phyloP scores from a whole-genome alignment of 2,329 filamentous ascomycete species.

The Seiridium unicorne region DNA sequence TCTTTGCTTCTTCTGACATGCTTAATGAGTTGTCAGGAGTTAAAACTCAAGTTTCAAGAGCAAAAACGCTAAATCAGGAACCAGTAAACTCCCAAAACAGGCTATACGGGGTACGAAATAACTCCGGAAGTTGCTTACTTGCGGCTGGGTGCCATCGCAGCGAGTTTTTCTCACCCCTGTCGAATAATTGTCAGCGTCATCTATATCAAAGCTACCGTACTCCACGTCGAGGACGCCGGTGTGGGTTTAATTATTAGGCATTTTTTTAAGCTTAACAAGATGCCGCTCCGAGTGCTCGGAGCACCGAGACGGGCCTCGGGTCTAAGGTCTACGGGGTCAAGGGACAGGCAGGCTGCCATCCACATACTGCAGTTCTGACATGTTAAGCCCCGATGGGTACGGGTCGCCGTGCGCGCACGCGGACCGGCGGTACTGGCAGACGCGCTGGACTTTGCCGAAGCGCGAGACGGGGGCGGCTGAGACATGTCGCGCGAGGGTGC shows the following conservation, averaged over 20 bases:
- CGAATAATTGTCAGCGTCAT: background rate
- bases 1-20: too few species aligned
- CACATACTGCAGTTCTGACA: slow-evolving; percentile 7
- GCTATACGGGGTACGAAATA: too few species aligned
- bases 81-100: too few species aligned
- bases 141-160: slow-evolving; percentile 26
- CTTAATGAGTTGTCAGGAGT: too few species aligned
- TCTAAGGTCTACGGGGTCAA: background rate
- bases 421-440: background rate
- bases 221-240: too few species aligned
- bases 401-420: slow-evolving; percentile 1
- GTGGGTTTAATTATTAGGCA: too few species aligned
- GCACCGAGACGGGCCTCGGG: background rate
- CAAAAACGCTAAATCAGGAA: too few species aligned
- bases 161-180: slow-evolving; percentile 14
- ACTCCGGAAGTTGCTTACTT: too few species aligned
- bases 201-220: background rate
- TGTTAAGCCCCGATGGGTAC: slow-evolving; percentile 1
- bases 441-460: background rate
- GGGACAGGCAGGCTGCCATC: background rate
- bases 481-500: background rate
- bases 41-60: too few species aligned
- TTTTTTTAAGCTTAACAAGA: too few species aligned
- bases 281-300: background rate
- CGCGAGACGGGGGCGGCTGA: background rate